A percentile compares a stretch with the other conserved stretches of the same genome.
phyloP scores from a whole-genome alignment of 2,329 filamentous ascomycete genomes.

The Alternaria metachromatica region DNA sequence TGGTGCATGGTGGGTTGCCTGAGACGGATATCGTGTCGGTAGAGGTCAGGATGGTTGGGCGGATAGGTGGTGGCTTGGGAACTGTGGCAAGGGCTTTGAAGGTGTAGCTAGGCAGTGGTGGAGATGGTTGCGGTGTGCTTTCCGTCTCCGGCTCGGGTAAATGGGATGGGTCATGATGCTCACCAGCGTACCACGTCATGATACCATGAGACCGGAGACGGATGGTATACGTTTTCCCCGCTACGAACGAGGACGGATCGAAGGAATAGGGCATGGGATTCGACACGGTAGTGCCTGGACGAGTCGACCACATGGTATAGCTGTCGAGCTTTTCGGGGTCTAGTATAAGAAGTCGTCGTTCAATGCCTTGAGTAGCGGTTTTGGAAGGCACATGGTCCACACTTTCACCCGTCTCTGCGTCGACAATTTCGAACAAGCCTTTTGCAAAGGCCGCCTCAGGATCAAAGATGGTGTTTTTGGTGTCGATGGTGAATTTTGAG shows the following conservation, averaged over 20 bases:
- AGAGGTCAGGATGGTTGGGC: fast-evolving
- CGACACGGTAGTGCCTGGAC: not conserved
- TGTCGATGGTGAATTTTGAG: not conserved
- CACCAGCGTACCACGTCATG: not conserved
- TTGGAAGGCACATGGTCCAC: not conserved
- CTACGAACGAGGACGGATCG: not conserved
- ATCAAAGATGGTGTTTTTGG: not conserved
- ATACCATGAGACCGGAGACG: not conserved
- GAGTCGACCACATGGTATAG: not conserved
- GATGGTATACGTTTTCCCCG: not conserved
- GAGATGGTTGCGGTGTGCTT: not conserved
- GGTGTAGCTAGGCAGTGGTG: not conserved
- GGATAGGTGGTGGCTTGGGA: not conserved
- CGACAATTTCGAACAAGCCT: not conserved
- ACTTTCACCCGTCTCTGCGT: not conserved
- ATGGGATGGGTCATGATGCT: not conserved
- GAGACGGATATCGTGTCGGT: not conserved
- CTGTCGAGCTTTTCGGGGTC: not conserved
- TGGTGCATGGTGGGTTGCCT: not conserved
- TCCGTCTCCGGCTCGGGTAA: not conserved
- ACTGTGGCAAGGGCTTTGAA: not conserved
- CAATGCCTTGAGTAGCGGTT: not conserved
- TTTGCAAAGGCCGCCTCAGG: not conserved
- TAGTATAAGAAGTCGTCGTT: not conserved
- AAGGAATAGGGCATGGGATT: not conserved